Evolutionary conservation across 2,329 filamentous ascomycete genomes (phyloP).

Genomic region (Aspergillus viridinutans): DNA sequence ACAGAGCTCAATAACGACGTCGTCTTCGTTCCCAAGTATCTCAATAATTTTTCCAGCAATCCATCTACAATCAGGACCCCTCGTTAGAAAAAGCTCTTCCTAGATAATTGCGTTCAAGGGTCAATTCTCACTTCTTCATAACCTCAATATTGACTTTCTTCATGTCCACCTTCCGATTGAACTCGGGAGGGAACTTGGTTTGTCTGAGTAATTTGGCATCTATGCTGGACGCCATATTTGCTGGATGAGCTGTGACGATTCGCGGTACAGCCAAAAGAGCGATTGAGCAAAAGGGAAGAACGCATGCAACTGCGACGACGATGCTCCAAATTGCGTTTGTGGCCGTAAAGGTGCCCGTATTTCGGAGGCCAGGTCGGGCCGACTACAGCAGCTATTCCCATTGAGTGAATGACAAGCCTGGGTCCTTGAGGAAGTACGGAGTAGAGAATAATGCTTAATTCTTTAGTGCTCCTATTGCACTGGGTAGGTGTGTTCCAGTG

Average conservation of each 20-base stretch:
- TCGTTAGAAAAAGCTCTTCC: slow-evolving; percentile 8
- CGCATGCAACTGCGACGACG: background rate
- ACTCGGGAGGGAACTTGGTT: slow-evolving; percentile 91
- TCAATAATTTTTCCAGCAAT: slow-evolving; percentile 83
- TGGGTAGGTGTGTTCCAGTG: background rate
- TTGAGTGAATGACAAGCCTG: background rate
- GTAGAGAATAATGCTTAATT: background rate
- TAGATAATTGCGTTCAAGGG: slow-evolving; percentile 10
- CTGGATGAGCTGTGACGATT: slow-evolving; percentile 27
- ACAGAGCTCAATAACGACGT: slow-evolving; percentile 86
- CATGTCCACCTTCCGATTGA: slow-evolving; percentile 95
- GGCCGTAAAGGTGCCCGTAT: slow-evolving; percentile 4
- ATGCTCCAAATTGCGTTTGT: slow-evolving; percentile 8
- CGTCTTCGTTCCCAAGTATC: slow-evolving; percentile 88
- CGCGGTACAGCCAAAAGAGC: background rate
- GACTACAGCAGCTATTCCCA: background rate
- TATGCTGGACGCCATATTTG: slow-evolving; percentile 71
- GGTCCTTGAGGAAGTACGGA: background rate
- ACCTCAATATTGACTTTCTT: slow-evolving; percentile 94
- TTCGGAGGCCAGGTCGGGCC: slow-evolving; percentile 12
- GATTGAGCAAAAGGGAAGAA: background rate
- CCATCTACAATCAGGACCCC: slow-evolving; percentile 62
- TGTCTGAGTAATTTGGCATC: slow-evolving; percentile 85
- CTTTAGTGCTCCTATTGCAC: background rate
- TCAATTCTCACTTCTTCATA: slow-evolving; percentile 78